phyloP scores from a whole-genome alignment of 306 rosid species.

The Comarum palustre region DNA sequence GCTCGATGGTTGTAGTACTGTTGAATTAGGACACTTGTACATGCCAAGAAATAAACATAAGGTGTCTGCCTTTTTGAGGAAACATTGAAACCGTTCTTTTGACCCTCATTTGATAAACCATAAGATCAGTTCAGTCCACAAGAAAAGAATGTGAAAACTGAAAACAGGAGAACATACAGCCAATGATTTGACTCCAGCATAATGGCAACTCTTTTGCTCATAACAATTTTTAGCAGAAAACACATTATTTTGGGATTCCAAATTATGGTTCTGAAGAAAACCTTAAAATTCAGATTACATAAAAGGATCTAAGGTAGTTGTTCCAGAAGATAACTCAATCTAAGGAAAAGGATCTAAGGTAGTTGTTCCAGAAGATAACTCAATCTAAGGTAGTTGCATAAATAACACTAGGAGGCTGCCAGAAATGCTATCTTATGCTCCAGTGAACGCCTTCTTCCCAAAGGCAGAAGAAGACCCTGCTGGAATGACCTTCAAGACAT shows the following conservation, averaged over 20 bases:
- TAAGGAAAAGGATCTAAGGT: too few species aligned
- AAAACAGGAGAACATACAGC: too few species aligned
- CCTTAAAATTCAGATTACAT: background rate
- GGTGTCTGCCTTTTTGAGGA: too few species aligned
- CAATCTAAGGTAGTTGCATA: constrained; percentile 27
- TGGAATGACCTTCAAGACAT: constrained; percentile 60
- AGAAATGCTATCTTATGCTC: constrained; percentile 31
- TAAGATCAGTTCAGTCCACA: too few species aligned
- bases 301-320: too few species aligned
- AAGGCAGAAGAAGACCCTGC: constrained; percentile 56
- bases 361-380: constrained; percentile 18
- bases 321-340: constrained; percentile 21
- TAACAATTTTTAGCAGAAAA: background rate
- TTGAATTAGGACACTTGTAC: too few species aligned
- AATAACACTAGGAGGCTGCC: constrained; percentile 19
- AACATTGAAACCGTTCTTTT: too few species aligned
- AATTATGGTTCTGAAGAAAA: background rate
- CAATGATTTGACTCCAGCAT: background rate
- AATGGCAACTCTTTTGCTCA: background rate
- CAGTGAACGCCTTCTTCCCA: constrained; percentile 65
- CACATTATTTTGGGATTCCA: constrained; percentile 7
- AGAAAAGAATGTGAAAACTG: too few species aligned
- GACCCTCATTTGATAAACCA: too few species aligned
- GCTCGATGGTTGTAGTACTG: too few species aligned
- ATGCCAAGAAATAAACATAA: too few species aligned